phyloP scores from a whole-genome alignment of 305 asterid genomes.

The Fraxinus nigra region DNA sequence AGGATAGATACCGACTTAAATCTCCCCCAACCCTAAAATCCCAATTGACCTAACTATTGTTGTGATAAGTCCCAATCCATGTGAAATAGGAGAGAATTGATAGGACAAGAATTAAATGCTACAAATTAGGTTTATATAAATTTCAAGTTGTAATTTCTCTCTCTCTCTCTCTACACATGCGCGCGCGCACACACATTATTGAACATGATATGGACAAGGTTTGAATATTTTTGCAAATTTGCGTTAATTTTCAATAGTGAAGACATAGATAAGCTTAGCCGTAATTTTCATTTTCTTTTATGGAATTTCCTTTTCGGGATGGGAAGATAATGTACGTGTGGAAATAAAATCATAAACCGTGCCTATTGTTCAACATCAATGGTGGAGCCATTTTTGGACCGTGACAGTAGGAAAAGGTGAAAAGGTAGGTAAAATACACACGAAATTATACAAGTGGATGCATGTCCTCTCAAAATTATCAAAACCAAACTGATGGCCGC shows the following conservation, averaged over 20 bases:
- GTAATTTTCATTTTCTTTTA: not conserved
- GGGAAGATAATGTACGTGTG: conserved; percentile 36
- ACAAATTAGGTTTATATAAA: conserved; percentile 11
- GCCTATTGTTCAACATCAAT: conserved; percentile 39
- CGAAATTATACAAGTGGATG: conserved; percentile 51
- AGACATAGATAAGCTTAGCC: conserved; percentile 31
- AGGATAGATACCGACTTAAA: conserved; percentile 22
- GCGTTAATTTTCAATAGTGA: conserved; percentile 17
- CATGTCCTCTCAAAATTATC: conserved; percentile 24
- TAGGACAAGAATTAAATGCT: conserved; percentile 24
- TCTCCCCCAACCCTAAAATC: conserved; percentile 20
- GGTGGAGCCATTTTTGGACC: conserved; percentile 45
- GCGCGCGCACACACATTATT: not conserved
- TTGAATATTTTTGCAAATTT: conserved; percentile 5
- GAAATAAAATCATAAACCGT: conserved; percentile 35
- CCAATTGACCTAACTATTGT: conserved; percentile 39
- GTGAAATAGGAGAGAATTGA: conserved; percentile 22
- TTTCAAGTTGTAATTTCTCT: not conserved
- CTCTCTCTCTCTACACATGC: not conserved
- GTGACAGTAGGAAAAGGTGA: conserved; percentile 38
- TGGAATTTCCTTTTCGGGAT: not conserved
- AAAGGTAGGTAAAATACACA: conserved; percentile 54
- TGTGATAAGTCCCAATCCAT: conserved; percentile 36
- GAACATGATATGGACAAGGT: conserved; percentile 10
- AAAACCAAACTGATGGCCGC: conserved; percentile 45